Evolutionary conservation across 805 yeast genomes (phyloP), one percentile per base, ranked within the genome.

Genomic region (Pichia membranifaciens): DNA sequence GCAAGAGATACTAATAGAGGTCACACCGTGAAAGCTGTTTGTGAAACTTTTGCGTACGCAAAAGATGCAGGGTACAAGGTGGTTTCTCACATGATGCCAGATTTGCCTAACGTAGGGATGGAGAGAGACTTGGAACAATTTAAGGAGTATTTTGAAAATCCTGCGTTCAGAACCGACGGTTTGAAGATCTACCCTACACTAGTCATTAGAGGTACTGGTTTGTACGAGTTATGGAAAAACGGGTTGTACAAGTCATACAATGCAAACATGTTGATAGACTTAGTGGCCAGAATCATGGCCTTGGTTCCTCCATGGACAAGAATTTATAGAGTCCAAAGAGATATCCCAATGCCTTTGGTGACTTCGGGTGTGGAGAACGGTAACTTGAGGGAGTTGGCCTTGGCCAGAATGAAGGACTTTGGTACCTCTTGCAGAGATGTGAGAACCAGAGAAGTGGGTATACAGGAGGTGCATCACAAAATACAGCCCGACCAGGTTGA

Each of bases 61-160:
- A 93, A 93, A 64, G 99, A 93, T 67, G 91, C 99, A 1, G 99
- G 99, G 13, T 93, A 90, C 68, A 93, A 93, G 64, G 96, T 93
- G 45, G 99, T 93, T 21, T 82, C 95, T 54, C 99, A 93, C 69
- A 93, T 93, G 99, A 93, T 93, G 99, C 99, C 99, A 15, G 99
- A 93, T 72, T 74, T 93, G 58, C 99, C 99, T 16, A 93, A 93
- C 60, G 97, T 93, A 50, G 99, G 98, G 17, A 87, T 91, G 96
- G 99, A 93, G 68, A 79, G 99, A 64, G 99, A 93, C 64, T 71
- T 91, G 50, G 96, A 89, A 60, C 99, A 93, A 69, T 93, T 93
- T 62, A 80, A 84, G 59, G 99, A 93, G 65, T 93, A 93, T 70
- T 93, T 93, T 63, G 98, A 91, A 58, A 93, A 87, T 64, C 99